Conservation (phyloP, 306 rosid genomes). For the Prosopis cineraria region DNA sequence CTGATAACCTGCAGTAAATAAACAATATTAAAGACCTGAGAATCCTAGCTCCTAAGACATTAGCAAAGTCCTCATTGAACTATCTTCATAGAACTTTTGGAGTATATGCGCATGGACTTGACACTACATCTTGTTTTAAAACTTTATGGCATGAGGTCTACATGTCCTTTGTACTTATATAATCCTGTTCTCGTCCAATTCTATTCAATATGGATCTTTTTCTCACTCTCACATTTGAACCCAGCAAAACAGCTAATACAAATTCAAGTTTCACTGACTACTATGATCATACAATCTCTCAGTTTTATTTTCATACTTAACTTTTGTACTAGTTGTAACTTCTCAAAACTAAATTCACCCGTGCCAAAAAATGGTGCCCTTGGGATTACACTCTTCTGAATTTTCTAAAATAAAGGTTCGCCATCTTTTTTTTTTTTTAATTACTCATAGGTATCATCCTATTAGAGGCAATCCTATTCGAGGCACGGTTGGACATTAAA, state of each 20-base stretch:
- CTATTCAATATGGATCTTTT: not conserved
- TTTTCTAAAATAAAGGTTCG: not conserved
- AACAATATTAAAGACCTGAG: not conserved
- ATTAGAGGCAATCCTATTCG: too few species aligned
- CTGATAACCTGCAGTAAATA: conserved; percentile 75
- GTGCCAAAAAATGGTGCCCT: not conserved
- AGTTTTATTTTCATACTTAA: not conserved
- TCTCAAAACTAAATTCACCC: not conserved
- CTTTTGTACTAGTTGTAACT: not conserved
- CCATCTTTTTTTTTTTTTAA: not conserved
- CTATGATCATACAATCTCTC: not conserved
- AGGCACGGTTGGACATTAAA: too few species aligned
- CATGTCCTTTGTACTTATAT: not conserved
- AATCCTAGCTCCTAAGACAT: not conserved
- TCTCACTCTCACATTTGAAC: not conserved
- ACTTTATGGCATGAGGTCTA: not conserved
- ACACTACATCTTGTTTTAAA: not conserved
- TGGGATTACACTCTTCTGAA: not conserved
- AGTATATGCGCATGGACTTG: not conserved
- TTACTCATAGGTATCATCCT: too few species aligned
- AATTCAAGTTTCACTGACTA: not conserved
- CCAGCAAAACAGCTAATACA: not conserved
- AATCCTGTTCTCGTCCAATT: not conserved
- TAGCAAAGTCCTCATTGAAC: not conserved
- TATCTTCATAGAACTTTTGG: not conserved